Base-by-base conservation (phyloP, 495 filamentous ascomycete species). In the Podospora conica region DNA sequence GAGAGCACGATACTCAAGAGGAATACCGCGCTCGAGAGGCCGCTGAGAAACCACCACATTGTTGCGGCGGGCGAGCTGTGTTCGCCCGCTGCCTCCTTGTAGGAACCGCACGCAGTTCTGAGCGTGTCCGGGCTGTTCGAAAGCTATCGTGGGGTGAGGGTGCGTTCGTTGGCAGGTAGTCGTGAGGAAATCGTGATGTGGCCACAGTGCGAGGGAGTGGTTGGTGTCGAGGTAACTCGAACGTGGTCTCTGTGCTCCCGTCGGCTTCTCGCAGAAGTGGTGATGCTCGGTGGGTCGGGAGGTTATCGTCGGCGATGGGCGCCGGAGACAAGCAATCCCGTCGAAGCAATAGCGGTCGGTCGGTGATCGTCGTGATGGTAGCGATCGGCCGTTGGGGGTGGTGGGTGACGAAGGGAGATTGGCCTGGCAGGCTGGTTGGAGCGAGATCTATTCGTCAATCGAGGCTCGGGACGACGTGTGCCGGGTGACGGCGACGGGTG, bases 1-100 rank as follows among this genome's bases (percentile, higher is more conserved):
- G 91, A 95, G 71, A 97, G 87, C 74, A 98, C 87, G 75, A 94
- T 92, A 76, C 89, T 88, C 76, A 89, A 82, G 69, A 98, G 86
- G 80, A 96, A 97, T 78, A 90, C 76, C 74, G 87, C 83, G 77
- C 88, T 88, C 73, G 88, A 90, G 69, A 88, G 75, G 71, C 87
- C 81, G 70, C 86, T 86, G 75, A 91, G 83, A 75, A 91, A 81
- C 89, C 88, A 90, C 89, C 76, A 89, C 81, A 83, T 83, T 61
- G 71, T 77, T 72, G 79, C 79, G 77, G 73, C 72, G 63, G 66
- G 61, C 58, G 69, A 66, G 53, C 63, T 27, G 33, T 33, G 31
- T 56, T 66, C 68, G 68, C 68, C 68, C 64, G 68, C 68, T 66
- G 68, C 68, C 55, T 64, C 55, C 55, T 33, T 28, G 63, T n/a